phyloP scores from a whole-genome alignment of 1,284 basidiomycete genomes.

The Tilletia caries region DNA sequence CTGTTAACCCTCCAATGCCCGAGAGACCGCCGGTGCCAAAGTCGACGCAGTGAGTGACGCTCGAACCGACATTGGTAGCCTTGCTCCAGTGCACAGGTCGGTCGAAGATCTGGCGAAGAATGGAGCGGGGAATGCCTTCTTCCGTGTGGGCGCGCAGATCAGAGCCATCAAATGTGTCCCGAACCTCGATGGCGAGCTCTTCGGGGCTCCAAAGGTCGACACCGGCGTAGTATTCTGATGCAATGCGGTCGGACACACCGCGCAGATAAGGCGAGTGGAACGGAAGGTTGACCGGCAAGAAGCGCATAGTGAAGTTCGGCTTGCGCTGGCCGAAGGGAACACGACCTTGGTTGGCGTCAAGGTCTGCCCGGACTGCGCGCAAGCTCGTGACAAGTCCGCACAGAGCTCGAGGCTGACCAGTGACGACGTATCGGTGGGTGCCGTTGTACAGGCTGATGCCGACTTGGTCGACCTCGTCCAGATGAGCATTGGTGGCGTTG shows the following conservation, averaged over 20 bases:
- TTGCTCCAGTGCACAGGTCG: constrained; percentile 86
- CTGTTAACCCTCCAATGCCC: constrained; percentile 86
- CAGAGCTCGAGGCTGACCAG: constrained; percentile 84
- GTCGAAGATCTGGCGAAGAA: constrained; percentile 74
- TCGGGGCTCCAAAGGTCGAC: constrained; percentile 63
- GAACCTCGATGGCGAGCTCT: constrained; percentile 79
- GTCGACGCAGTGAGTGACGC: constrained; percentile 85
- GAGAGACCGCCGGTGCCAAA: constrained; percentile 92
- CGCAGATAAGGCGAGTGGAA: constrained; percentile 86
- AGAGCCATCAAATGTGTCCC: constrained; percentile 69
- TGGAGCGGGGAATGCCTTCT: constrained; percentile 31
- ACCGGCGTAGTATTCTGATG: constrained; percentile 64
- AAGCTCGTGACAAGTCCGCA: constrained; percentile 88
- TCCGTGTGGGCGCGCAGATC: constrained; percentile 27
- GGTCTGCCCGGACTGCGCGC: constrained; percentile 81
- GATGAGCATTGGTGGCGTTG: constrained; percentile 79
- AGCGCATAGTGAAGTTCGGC: constrained; percentile 85
- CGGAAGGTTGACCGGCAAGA: constrained; percentile 88
- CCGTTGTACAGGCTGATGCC: constrained; percentile 88
- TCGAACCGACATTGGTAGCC: constrained; percentile 73
- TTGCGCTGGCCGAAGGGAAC: constrained; percentile 89
- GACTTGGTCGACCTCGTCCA: constrained; percentile 69
- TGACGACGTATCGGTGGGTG: constrained; percentile 84
- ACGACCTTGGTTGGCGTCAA: constrained; percentile 87
- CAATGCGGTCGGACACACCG: constrained; percentile 72